Conservation (phyloP, 129 eudicot genomes). For the Smallanthus sonchifolius region DNA sequence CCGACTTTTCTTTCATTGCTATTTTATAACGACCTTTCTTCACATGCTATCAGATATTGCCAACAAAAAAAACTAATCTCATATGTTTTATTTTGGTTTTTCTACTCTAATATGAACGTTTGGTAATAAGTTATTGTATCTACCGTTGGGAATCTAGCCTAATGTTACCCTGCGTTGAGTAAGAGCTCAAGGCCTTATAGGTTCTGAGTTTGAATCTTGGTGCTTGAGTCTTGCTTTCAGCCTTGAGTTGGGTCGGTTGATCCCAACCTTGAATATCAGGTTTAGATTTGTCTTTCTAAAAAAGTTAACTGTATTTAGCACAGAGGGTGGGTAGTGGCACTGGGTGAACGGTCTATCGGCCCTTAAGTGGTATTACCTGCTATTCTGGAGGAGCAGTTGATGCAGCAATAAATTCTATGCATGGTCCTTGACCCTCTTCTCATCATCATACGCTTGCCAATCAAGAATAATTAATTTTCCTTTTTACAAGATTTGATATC, state of each 20-base stretch:
- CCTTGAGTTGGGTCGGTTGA: no score
- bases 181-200: no score
- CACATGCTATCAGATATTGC: neutral
- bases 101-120: neutral
- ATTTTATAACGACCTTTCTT: neutral
- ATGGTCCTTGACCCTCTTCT: neutral
- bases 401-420: neutral
- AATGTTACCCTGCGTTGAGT: no score
- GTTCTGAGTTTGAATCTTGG: no score
- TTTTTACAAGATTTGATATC: slow-evolving; percentile 2
- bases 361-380: slow-evolving; percentile 10
- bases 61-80: neutral
- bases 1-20: neutral
- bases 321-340: neutral
- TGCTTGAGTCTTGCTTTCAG: no score
- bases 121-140: neutral
- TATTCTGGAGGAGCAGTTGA: no score
- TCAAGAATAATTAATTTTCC: neutral
- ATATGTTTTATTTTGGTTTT: neutral
- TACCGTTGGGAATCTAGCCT: neutral
- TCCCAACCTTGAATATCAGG: no score
- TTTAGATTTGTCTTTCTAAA: no score
- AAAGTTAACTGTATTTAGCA: no score
- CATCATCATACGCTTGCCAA: neutral
- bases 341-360: slow-evolving; percentile 3